These are phyloP conservation scores for Clonostachys chloroleuca DNA, from an alignment of 2,329 filamentous ascomycete genomes.

Conservation along the genomic window DNA sequence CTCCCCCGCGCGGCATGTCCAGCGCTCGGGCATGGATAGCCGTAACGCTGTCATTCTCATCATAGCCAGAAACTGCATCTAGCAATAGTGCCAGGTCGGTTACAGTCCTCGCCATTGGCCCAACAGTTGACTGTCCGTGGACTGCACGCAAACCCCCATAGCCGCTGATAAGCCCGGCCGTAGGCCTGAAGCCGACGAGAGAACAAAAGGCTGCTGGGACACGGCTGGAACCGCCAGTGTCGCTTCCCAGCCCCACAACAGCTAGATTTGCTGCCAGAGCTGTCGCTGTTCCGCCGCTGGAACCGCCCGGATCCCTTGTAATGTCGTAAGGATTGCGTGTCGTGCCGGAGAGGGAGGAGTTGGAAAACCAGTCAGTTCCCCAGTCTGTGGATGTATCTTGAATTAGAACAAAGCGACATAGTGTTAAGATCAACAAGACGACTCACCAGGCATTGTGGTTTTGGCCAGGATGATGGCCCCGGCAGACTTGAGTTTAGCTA, in stretches of 20 bases:
- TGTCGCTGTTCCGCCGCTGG: conserved; percentile 3
- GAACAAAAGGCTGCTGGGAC: conserved; percentile 4
- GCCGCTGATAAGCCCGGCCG: conserved; percentile 2
- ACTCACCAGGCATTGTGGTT: background rate
- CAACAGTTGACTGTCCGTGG: conserved; percentile 3
- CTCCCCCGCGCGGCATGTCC: background rate
- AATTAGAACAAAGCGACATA: too few relatives aligned
- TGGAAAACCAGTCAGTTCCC: conserved; percentile 3
- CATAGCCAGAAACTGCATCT: background rate
- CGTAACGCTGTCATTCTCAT: background rate
- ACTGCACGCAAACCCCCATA: conserved; percentile 2
- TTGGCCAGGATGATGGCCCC: conserved; percentile 5
- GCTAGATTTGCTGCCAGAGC: conserved; percentile 4
- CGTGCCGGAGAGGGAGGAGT: conserved; percentile 1
- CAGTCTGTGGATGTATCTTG: background rate
- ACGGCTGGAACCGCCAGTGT: conserved; percentile 4
- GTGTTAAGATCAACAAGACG: too few relatives aligned
- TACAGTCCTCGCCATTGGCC: conserved; percentile 2
- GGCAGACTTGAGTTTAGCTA: conserved; percentile 2
- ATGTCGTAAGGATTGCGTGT: conserved; percentile 5
- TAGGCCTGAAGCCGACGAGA: conserved; percentile 4
- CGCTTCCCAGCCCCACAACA: conserved; percentile 3
- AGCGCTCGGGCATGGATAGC: background rate
- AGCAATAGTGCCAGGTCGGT: conserved; percentile 1
- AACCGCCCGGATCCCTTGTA: conserved; percentile 1